These are phyloP conservation scores for Limtongia smithiae DNA, from an alignment of 805 yeast genomes.

Conservation along the genomic window DNA sequence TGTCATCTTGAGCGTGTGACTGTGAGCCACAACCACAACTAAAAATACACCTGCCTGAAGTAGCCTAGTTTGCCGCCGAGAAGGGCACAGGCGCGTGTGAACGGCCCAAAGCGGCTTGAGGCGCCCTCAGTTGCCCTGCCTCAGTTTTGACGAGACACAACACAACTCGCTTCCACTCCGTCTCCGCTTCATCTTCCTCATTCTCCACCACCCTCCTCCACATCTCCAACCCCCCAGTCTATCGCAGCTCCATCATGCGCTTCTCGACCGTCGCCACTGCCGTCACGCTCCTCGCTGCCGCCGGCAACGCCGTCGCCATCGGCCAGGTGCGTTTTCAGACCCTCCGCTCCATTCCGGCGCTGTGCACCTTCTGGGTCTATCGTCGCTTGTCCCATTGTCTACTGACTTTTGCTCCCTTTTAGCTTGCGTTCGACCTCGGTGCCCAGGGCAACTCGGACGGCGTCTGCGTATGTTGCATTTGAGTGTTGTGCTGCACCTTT, in stretches of 20 bases:
- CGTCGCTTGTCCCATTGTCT: not conserved
- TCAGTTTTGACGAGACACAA: no score
- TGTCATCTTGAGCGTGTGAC: no score
- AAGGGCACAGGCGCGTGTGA: no score
- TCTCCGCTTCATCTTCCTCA: not conserved
- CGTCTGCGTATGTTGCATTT: conserved; percentile 22
- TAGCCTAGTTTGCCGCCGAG: no score
- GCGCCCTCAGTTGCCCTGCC: no score
- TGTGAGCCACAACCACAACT: no score
- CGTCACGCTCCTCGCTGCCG: conserved; percentile 41
- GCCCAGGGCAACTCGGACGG: conserved; percentile 54
- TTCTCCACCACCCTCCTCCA: not conserved
- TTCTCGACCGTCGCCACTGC: conserved; percentile 47
- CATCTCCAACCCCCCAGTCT: not conserved
- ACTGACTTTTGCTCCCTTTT: conserved; percentile 33
- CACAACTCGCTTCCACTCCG: no score
- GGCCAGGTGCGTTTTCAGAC: conserved; percentile 41
- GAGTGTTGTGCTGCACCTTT: not conserved
- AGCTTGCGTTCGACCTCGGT: conserved; percentile 82
- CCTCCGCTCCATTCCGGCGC: not conserved
- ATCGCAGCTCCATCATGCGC: conserved; percentile 24
- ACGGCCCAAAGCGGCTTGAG: no score
- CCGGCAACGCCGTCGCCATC: conserved; percentile 52
- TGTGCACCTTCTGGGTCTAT: not conserved
- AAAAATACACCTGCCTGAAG: no score